Percentiles rank a stretch among this genome's conserved stretches.
These are phyloP conservation scores for Beta vulgaris DNA, from an alignment of 148 eudicot species.

Conservation along the genomic window DNA sequence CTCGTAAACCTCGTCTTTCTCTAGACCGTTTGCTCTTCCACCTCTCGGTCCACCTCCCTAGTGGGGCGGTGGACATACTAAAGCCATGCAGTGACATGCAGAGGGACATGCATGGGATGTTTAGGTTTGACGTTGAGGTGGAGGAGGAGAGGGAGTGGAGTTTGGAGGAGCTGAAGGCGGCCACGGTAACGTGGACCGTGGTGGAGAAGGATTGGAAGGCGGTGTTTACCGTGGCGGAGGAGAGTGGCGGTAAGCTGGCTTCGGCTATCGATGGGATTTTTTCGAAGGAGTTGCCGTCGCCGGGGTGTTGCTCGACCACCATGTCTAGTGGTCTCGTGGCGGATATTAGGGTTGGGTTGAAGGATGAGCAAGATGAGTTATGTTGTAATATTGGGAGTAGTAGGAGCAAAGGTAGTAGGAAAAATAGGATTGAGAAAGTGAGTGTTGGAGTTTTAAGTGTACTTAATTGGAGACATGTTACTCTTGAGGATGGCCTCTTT, in stretches of 20 bases:
- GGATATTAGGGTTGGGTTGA: constrained; percentile 50
- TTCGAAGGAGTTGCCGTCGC: constrained; percentile 64
- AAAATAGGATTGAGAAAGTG: constrained; percentile 43
- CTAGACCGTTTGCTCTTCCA: constrained; percentile 42
- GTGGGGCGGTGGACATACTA: constrained; percentile 3
- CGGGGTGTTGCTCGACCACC: constrained; percentile 49
- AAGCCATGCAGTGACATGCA: constrained; percentile 35
- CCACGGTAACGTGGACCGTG: constrained; percentile 57
- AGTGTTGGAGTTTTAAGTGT: constrained; percentile 63
- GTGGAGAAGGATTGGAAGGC: constrained; percentile 48
- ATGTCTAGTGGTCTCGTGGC: constrained; percentile 56
- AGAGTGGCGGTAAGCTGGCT: constrained; percentile 37
- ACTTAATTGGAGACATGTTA: constrained; percentile 58
- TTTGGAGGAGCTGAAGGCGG: constrained; percentile 34
- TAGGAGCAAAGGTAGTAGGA: neutral
- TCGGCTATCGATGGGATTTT: constrained; percentile 58
- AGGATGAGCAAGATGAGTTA: constrained; percentile 6
- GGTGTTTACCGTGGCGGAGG: constrained; percentile 59
- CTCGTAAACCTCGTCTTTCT: constrained; percentile 39
- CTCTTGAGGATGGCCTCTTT: constrained; percentile 57
- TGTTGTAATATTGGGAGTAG: constrained; percentile 25
- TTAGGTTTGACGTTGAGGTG: constrained; percentile 53
- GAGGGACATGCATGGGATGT: constrained; percentile 40
- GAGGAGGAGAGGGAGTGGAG: constrained; percentile 23
- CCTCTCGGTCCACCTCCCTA: constrained; percentile 25